Evolutionary conservation across 2,329 filamentous ascomycete species (phyloP).

Genomic region (Huntiella abstrusa): DNA sequence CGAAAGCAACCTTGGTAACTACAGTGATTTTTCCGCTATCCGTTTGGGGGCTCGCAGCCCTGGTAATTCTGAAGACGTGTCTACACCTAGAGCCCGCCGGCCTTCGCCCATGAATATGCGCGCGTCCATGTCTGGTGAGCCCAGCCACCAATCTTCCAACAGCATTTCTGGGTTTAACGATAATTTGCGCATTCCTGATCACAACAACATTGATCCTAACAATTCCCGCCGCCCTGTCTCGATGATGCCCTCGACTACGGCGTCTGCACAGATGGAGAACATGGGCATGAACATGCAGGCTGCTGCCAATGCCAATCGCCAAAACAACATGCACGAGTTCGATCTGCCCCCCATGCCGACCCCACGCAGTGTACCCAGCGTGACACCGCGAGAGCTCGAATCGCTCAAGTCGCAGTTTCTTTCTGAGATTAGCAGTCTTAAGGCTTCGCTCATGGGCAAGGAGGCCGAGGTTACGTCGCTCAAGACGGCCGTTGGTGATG

Average conservation of each 20-base stretch:
- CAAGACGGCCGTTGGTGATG: conserved; percentile 73
- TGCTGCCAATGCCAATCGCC: conserved; percentile 29
- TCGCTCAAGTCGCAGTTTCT: conserved; percentile 78
- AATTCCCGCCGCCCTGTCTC: conserved; percentile 18
- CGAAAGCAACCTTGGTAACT: conserved; percentile 35
- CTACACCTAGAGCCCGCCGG: conserved; percentile 24
- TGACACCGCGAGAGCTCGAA: conserved; percentile 83
- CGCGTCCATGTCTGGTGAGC: conserved; percentile 22
- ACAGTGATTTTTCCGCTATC: conserved; percentile 78
- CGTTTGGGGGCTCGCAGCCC: conserved; percentile 23
- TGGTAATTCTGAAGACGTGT: conserved; percentile 4
- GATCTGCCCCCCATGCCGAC: conserved; percentile 90
- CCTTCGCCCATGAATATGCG: conserved; percentile 26
- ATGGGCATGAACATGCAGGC: conserved; percentile 14
- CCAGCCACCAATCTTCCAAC: conserved; percentile 43
- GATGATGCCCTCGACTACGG: conserved; percentile 7
- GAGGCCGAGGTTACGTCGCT: conserved; percentile 80
- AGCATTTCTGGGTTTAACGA: conserved; percentile 79
- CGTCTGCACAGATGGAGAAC: background rate
- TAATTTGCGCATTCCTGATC: conserved; percentile 31
- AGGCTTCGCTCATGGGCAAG: conserved; percentile 76
- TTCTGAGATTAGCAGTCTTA: conserved; percentile 86
- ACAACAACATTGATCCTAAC: conserved; percentile 12
- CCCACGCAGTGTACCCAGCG: conserved; percentile 72
- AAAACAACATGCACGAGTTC: conserved; percentile 50